Conservation (phyloP, 768 basidiomycete species). For the Pilatotrama ljubarskyi region DNA sequence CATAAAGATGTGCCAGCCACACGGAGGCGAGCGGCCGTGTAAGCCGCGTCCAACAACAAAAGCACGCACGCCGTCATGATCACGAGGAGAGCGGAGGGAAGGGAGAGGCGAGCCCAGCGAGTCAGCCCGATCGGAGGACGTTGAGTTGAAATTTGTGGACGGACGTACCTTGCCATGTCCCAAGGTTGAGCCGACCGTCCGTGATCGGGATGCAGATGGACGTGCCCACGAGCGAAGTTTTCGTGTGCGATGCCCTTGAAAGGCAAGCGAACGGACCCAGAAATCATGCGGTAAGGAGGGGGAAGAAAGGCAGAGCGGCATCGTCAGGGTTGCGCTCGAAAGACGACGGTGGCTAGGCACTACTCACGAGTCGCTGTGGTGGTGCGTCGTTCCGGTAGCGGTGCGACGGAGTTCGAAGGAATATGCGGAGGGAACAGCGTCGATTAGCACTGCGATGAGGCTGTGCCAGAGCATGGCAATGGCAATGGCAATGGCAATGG, state of each 20-base stretch:
- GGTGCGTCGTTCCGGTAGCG: not conserved
- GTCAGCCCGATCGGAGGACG: not conserved
- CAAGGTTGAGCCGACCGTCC: conserved; percentile 72
- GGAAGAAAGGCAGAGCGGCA: not conserved
- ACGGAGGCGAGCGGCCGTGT: not conserved
- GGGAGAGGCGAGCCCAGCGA: not conserved
- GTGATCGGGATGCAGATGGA: conserved; percentile 85
- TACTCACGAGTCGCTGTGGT: conserved; percentile 75
- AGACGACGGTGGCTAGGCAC: not conserved
- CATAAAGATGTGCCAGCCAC: not conserved
- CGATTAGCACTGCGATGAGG: not conserved
- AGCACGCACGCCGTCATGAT: no score
- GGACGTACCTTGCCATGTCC: conserved; percentile 85
- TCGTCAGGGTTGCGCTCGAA: not conserved
- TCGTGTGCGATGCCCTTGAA: conserved; percentile 83
- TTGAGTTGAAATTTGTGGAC: not conserved
- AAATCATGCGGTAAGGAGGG: no score
- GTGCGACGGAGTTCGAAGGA: conserved; percentile 7
- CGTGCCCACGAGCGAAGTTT: conserved; percentile 81
- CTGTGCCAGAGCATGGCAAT: not conserved
- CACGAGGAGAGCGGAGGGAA: no score
- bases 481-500: not conserved
- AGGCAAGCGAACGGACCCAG: not conserved
- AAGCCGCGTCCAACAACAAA: no score
- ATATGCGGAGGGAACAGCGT: not conserved